A percentile compares a stretch with the other conserved stretches of the same genome.
Conservation (phyloP, 306 rosid species). For the Lithocarpus polystachyus region DNA sequence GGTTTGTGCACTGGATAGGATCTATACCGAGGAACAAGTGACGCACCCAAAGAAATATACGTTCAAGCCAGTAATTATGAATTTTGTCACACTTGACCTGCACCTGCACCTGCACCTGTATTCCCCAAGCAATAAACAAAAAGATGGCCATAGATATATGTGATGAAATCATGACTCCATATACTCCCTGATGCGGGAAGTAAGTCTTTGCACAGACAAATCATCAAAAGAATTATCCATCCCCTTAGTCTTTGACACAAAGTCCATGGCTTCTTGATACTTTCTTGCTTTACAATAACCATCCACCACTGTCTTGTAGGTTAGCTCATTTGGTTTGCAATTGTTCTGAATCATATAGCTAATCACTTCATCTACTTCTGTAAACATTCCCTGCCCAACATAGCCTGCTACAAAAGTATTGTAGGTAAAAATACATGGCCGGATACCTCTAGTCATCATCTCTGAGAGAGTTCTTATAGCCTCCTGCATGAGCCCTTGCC, state of each 20-base stretch:
- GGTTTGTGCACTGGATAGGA: neutral
- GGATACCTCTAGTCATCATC: conserved; percentile 72
- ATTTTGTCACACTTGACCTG: conserved; percentile 10
- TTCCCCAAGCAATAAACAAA: conserved; percentile 19
- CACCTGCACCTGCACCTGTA: conserved; percentile 1
- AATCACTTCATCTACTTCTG: conserved; percentile 80
- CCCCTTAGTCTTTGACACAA: conserved; percentile 61
- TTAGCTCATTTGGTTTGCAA: conserved; percentile 80
- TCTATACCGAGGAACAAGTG: conserved; percentile 11
- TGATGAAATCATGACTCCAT: conserved; percentile 32
- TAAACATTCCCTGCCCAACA: conserved; percentile 59
- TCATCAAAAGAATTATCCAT: conserved; percentile 54
- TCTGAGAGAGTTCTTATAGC: conserved; percentile 73
- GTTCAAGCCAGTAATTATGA: neutral
- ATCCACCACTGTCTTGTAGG: conserved; percentile 83
- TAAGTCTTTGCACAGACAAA: conserved; percentile 52
- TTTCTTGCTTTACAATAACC: conserved; percentile 72
- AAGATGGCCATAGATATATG: conserved; percentile 2
- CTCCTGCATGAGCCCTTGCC: conserved; percentile 83
- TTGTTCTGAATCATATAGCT: conserved; percentile 72
- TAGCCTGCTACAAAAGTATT: conserved; percentile 85
- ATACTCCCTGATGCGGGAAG: conserved; percentile 52
- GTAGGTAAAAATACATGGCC: conserved; percentile 82
- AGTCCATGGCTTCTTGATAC: conserved; percentile 67
- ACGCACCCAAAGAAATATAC: neutral